Percentiles rank a stretch among this genome's conserved stretches.
Conservation (phyloP, 768 basidiomycete species). For the Trametes elegans region DNA sequence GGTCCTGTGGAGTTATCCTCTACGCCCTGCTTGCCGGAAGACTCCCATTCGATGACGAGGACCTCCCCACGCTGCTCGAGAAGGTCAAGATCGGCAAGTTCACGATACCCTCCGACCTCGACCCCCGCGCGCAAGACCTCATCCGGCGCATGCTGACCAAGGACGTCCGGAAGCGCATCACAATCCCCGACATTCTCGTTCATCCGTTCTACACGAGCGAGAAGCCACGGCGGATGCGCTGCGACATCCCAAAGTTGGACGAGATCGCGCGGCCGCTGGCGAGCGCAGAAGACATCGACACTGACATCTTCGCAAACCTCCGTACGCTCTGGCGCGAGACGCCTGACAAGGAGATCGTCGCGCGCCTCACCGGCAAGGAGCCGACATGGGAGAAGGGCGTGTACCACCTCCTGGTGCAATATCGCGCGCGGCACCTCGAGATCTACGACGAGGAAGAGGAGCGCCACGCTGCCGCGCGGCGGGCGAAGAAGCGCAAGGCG, state of each 20-base stretch:
- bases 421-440: slow-evolving; percentile 72
- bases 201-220: slow-evolving; percentile 78
- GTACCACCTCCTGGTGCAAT: slow-evolving; percentile 85
- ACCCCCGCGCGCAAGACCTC: slow-evolving; percentile 70
- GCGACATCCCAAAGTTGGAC: slow-evolving; percentile 57
- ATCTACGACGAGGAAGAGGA: slow-evolving; percentile 74
- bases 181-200: slow-evolving; percentile 72
- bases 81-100: slow-evolving; percentile 76
- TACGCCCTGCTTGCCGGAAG: slow-evolving; percentile 84
- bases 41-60: slow-evolving; percentile 93
- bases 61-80: slow-evolving; percentile 70
- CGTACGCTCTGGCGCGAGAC: slow-evolving; percentile 89
- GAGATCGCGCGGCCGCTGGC: slow-evolving; percentile 69
- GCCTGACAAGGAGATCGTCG: slow-evolving; percentile 69
- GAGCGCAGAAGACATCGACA: slow-evolving; percentile 67
- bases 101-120: slow-evolving; percentile 71
- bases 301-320: slow-evolving; percentile 87
- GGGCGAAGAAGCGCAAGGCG: slow-evolving; percentile 34
- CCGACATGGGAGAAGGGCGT: slow-evolving; percentile 96
- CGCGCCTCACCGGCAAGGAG: slow-evolving; percentile 59
- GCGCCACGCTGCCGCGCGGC: slow-evolving; percentile 33
- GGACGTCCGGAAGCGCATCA: slow-evolving; percentile 73
- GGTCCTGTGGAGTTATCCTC: slow-evolving; percentile 95
- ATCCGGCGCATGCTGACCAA: slow-evolving; percentile 78
- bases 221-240: slow-evolving; percentile 41